phyloP scores from a whole-genome alignment of 225 moss, liverwort and hornwort genomes.

The Sphagnum tenellum region DNA sequence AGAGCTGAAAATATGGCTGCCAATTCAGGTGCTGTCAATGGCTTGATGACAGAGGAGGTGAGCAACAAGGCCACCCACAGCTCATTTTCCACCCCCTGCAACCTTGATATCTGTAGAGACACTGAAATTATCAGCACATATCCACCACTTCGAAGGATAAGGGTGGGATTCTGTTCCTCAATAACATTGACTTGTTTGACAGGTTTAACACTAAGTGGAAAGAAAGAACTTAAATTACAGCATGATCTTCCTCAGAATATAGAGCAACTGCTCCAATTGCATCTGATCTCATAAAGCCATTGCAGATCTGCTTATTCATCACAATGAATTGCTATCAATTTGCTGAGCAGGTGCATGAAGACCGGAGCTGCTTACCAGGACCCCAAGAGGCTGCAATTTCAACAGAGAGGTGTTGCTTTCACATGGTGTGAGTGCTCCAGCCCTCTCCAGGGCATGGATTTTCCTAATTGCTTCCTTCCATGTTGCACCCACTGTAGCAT shows the following conservation, averaged over 20 bases:
- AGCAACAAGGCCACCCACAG: conserved; percentile 20
- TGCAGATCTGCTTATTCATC: not conserved
- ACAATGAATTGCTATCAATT: not conserved
- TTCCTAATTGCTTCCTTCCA: conserved; percentile 16
- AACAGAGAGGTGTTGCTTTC: conserved; percentile 1
- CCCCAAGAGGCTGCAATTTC: conserved; percentile 23
- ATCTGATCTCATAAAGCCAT: not conserved
- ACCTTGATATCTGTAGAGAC: conserved; percentile 17
- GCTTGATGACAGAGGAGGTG: conserved; percentile 21
- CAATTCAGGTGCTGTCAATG: conserved; percentile 30
- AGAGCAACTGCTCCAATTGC: too few species aligned
- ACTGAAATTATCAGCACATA: not conserved
- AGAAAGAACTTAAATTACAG: too few species aligned
- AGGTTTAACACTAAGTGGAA: too few species aligned
- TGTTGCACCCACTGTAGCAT: conserved; percentile 1
- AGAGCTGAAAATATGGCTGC: conserved; percentile 23
- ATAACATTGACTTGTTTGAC: too few species aligned
- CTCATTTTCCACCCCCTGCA: conserved; percentile 27
- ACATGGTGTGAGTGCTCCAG: conserved; percentile 13
- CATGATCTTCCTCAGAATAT: too few species aligned
- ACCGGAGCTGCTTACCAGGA: conserved; percentile 11
- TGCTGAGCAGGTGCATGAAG: not conserved
- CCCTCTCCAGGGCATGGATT: conserved; percentile 16
- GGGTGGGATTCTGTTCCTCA: too few species aligned
- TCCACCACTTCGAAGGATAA: not conserved